A percentile compares a stretch with the other conserved stretches of the same genome.
Evolutionary conservation across 352 stramenopile species (phyloP).

Genomic region (Pythium sp.): DNA sequence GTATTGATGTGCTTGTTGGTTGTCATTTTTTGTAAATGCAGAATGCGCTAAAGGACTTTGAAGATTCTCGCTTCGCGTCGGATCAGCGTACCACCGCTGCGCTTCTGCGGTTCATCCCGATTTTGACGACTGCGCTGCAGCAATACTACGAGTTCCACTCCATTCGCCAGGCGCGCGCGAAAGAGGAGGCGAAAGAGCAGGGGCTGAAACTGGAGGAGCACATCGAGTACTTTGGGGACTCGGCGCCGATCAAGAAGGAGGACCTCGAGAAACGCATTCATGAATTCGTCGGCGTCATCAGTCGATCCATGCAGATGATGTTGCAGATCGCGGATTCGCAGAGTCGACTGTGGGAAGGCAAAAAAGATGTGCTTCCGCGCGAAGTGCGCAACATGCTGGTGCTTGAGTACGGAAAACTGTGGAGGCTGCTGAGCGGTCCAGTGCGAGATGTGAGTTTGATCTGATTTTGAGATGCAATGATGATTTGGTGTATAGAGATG

Average conservation of each 20-base stretch:
- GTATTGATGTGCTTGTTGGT: background rate
- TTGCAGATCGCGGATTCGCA: conserved; percentile 53
- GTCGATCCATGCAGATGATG: conserved; percentile 50
- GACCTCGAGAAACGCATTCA: conserved; percentile 67
- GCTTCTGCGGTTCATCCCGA: conserved; percentile 41
- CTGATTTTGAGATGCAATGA: conserved; percentile 4
- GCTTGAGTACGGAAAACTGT: conserved; percentile 45
- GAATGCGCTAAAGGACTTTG: conserved; percentile 21
- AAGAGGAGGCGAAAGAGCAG: conserved; percentile 42
- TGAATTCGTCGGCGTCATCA: conserved; percentile 58
- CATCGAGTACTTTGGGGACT: conserved; percentile 60
- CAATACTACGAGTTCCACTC: conserved; percentile 66
- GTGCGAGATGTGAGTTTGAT: conserved; percentile 43
- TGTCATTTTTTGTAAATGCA: conserved; percentile 2
- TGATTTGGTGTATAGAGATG: conserved; percentile 17
- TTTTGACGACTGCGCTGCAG: conserved; percentile 37
- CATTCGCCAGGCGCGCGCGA: conserved; percentile 46
- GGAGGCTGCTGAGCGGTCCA: conserved; percentile 37
- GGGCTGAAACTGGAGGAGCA: conserved; percentile 42
- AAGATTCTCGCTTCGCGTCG: conserved; percentile 24
- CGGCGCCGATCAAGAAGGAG: conserved; percentile 52
- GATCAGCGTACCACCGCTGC: conserved; percentile 30
- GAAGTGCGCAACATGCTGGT: conserved; percentile 36
- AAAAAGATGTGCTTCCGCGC: conserved; percentile 28
- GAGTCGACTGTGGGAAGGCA: conserved; percentile 48